Conservation (phyloP, 192 early-diverging fungal genomes). For the Mortierella claussenii region DNA sequence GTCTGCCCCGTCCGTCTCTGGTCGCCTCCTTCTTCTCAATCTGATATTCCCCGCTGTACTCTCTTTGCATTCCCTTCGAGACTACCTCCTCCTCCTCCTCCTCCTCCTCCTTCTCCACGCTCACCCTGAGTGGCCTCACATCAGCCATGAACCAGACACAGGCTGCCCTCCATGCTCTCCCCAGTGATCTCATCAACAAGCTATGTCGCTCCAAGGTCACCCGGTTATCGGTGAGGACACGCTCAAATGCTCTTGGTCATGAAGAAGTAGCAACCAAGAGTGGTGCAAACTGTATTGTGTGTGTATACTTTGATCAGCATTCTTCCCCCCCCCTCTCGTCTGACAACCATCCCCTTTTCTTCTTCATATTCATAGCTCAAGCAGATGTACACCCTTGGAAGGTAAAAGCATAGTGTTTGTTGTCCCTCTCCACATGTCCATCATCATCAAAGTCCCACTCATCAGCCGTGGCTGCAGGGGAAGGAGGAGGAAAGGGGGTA, state of each 20-base stretch:
- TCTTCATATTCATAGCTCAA: conserved; percentile 7
- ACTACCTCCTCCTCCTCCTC: background rate
- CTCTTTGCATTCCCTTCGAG: background rate
- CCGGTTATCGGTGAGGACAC: conserved; percentile 17
- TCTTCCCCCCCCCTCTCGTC: conserved; percentile 3
- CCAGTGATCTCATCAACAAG: conserved; percentile 35
- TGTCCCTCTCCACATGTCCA: too few relatives aligned
- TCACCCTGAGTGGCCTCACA: background rate
- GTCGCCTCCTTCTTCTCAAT: background rate
- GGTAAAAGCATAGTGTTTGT: conserved; percentile 7
- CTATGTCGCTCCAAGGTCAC: conserved; percentile 46
- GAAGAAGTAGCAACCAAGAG: background rate
- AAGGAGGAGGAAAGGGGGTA: too few relatives aligned
- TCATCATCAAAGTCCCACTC: too few relatives aligned
- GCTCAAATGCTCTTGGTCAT: background rate
- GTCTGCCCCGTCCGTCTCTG: too few relatives aligned
- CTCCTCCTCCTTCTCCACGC: background rate
- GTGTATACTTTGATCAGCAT: background rate
- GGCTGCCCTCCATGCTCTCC: conserved; percentile 43
- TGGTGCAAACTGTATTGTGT: background rate
- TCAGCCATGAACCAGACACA: conserved; percentile 30
- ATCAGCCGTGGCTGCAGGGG: too few relatives aligned
- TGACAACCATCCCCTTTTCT: too few relatives aligned
- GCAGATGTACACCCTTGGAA: conserved; percentile 47
- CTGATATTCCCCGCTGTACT: background rate